Evolutionary conservation across 1,284 basidiomycete species (phyloP), one percentile per base, ranked within the genome.

Genomic region (Heterobasidion occidentale): DNA sequence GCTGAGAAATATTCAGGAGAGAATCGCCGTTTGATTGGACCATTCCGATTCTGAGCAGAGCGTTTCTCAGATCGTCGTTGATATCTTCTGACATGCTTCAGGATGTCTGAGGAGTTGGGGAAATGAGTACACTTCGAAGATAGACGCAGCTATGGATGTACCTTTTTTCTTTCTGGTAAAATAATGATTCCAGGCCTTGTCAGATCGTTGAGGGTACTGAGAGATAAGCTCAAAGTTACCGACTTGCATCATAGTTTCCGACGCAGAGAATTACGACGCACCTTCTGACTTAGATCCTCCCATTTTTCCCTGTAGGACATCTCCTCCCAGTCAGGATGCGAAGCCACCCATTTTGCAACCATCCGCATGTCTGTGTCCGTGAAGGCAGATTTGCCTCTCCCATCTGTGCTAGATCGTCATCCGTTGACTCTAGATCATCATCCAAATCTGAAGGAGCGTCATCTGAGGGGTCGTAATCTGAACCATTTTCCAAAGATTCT

Each of bases 331-430:
- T 77, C 65, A 3, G 71, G 67, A 71, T 55, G 19, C 35, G 46
- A 46, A 14, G 77, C 77, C 33, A 86, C 77, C 65, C 84, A 77
- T 60, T 76, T 79, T 12, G 84, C 81, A 51, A 80, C 70, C 51
- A 78, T 71, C 58, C 80, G 77, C 56, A 78, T 67, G 64, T 88
- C 86, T n/a, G 80, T 80, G 19, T 73, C 72, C 20, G 76, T 79
- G 61, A 81, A 82, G 5, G 74, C 56, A 33, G 67, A 67, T 9
- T 78, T 53, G 66, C 70, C 53, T 63, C 63, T 11, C 83, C 81
- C 81, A 86, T 84, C 19, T 75, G 68, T 57, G 68, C 72, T 59
- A 11, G 12, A n/a, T 79, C 78, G 51, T 81, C 74, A 20, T 69
- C 69, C 17, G 52, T 53, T 17, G 52, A 53, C 11, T 20, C 27